A percentile compares a stretch with the other conserved stretches of the same genome.
Conservation (phyloP, 2,329 filamentous ascomycete species). For the Atkinsonella texensis region DNA sequence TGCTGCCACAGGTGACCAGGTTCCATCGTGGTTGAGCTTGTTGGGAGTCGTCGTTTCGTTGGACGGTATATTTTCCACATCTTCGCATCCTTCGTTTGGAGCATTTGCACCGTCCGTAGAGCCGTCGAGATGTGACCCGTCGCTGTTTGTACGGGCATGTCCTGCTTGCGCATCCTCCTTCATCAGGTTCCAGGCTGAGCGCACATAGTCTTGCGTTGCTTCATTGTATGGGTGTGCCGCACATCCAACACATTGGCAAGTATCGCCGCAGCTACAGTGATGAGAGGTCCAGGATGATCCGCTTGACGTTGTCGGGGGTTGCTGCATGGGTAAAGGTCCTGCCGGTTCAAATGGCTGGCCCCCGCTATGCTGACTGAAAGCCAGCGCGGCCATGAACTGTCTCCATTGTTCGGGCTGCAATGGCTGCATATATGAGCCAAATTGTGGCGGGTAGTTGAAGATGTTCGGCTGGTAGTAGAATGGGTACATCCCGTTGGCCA, state of each 20-base stretch:
- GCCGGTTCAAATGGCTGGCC: conserved; percentile 13
- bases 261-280: conserved; percentile 50
- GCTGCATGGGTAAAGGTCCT: conserved; percentile 11
- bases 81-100: conserved; percentile 12
- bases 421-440: conserved; percentile 42
- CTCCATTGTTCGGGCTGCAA: conserved; percentile 42
- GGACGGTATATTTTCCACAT: conserved; percentile 10
- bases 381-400: conserved; percentile 30
- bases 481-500: conserved; percentile 27
- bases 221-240: conserved; percentile 56
- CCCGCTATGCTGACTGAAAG: conserved; percentile 1
- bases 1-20: conserved; percentile 26
- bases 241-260: conserved; percentile 57
- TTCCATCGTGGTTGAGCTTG: conserved; percentile 14
- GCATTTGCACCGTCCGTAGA: conserved; percentile 15
- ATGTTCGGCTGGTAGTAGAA: conserved; percentile 32
- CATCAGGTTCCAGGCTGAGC: conserved; percentile 34
- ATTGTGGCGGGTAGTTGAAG: conserved; percentile 41
- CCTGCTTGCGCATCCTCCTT: conserved; percentile 19
- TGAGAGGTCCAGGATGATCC: conserved; percentile 22
- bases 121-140: conserved; percentile 6
- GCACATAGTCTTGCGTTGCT: conserved; percentile 42
- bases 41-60: conserved; percentile 11
- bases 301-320: conserved; percentile 8
- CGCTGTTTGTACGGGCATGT: conserved; percentile 9